Conservation (phyloP, 108 stramenopile genomes). For the Discostella stelligeroides region DNA sequence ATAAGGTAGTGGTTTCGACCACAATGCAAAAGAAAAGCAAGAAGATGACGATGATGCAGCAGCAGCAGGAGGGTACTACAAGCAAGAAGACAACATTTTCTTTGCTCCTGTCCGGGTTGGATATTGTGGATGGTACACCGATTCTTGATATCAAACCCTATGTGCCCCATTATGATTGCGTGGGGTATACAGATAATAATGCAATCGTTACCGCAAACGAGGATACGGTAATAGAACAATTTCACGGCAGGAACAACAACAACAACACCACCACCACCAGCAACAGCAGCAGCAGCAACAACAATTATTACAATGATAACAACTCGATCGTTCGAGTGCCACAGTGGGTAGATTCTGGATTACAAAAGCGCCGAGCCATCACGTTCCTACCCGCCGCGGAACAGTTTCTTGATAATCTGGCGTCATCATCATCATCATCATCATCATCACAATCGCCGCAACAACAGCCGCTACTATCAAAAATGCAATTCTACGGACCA, state of each 20-base stretch:
- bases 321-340: slow-evolving; percentile 54
- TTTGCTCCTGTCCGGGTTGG: slow-evolving; percentile 80
- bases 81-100: slow-evolving; percentile 19
- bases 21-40: slow-evolving; percentile 14
- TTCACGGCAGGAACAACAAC: too few relatives aligned
- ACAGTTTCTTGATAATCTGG: slow-evolving; percentile 44
- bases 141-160: slow-evolving; percentile 93
- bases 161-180: slow-evolving; percentile 87
- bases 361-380: slow-evolving; percentile 65
- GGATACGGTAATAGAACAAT: too few relatives aligned
- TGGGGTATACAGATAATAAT: slow-evolving; percentile 7
- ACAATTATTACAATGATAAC: too few relatives aligned
- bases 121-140: slow-evolving; percentile 95
- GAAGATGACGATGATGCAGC: too few relatives aligned
- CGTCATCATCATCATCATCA: slow-evolving; percentile 23
- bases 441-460: slow-evolving; percentile 14
- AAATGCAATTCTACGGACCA: slow-evolving; percentile 75
- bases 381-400: slow-evolving; percentile 48
- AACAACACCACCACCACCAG: too few relatives aligned
- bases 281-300: too few relatives aligned
- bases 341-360: slow-evolving; percentile 71
- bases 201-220: background rate
- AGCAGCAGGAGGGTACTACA: background rate
- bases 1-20: slow-evolving; percentile 52
- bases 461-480: slow-evolving; percentile 40